These are phyloP conservation scores for Hypoxylon rickii DNA, from an alignment of 495 filamentous ascomycete genomes.

Conservation along the genomic window DNA sequence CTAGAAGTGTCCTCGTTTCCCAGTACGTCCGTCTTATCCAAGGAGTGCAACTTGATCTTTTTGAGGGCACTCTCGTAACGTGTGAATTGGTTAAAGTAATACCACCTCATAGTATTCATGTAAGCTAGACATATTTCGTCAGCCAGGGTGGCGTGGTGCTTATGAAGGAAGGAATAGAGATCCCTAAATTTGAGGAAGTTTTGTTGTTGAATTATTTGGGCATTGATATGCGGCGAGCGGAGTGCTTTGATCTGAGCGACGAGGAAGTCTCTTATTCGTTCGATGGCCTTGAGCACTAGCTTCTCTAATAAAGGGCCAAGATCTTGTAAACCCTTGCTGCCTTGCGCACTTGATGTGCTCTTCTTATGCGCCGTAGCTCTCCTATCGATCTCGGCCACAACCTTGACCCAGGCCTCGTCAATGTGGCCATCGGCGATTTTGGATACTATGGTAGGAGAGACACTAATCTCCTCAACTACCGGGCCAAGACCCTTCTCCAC, in stretches of 20 bases:
- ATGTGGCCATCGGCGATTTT: slow-evolving; percentile 86
- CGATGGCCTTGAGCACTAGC: slow-evolving; percentile 86
- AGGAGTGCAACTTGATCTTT: slow-evolving; percentile 78
- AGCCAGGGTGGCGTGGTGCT: slow-evolving; percentile 75
- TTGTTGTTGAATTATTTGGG: slow-evolving; percentile 92
- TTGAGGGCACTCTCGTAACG: slow-evolving; percentile 83
- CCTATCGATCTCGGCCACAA: slow-evolving; percentile 82
- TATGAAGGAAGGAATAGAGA: slow-evolving; percentile 79
- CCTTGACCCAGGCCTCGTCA: slow-evolving; percentile 86
- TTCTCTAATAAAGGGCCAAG: slow-evolving; percentile 82
- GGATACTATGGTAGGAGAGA: slow-evolving; percentile 79
- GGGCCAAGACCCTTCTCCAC: slow-evolving; percentile 90
- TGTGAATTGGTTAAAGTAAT: slow-evolving; percentile 88
- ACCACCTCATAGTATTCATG: slow-evolving; percentile 99
- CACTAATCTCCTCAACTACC: slow-evolving; percentile 86
- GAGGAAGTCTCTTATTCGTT: slow-evolving; percentile 90
- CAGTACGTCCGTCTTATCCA: slow-evolving; percentile 84
- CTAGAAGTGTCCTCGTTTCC: slow-evolving; percentile 74
- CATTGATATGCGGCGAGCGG: slow-evolving; percentile 91
- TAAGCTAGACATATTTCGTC: slow-evolving; percentile 92
- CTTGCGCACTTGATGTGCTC: slow-evolving; percentile 60
- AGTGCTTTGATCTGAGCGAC: slow-evolving; percentile 92
- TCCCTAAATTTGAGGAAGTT: slow-evolving; percentile 86
- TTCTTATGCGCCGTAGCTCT: slow-evolving; percentile 73
- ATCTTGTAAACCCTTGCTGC: slow-evolving; percentile 77